phyloP scores from a whole-genome alignment of 257 asterid species.

The Penstemon eatonii region DNA sequence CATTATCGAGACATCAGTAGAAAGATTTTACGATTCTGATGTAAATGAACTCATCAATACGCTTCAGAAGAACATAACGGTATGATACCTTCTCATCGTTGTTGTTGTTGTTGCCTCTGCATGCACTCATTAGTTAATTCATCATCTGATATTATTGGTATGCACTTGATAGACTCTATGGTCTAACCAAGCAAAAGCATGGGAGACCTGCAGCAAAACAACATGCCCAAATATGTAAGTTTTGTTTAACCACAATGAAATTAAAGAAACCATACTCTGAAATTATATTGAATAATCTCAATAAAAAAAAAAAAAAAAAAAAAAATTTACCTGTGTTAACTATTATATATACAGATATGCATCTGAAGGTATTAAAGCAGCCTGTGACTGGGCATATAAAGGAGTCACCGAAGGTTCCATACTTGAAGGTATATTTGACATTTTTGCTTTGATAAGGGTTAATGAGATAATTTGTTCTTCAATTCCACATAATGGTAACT shows the following conservation, averaged over 20 bases:
- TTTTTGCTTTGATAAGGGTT: neutral
- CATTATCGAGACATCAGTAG: slow-evolving; percentile 72
- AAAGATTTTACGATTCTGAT: slow-evolving; percentile 51
- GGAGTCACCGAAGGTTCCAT: slow-evolving; percentile 60
- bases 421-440: slow-evolving; percentile 53
- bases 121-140: neutral
- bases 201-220: slow-evolving; percentile 68
- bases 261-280: neutral
- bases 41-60: slow-evolving; percentile 47
- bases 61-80: slow-evolving; percentile 71
- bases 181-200: slow-evolving; percentile 66
- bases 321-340: neutral
- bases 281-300: no score
- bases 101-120: neutral
- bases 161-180: slow-evolving; percentile 54
- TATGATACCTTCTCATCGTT: slow-evolving; percentile 19
- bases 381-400: slow-evolving; percentile 82
- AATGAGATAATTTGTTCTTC: neutral
- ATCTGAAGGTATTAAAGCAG: slow-evolving; percentile 79
- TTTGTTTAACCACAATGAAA: neutral
- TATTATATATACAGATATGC: slow-evolving; percentile 57
- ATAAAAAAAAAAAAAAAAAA: no score
- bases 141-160: neutral
- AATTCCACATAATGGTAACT: neutral
- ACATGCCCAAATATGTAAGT: slow-evolving; percentile 75